Percentiles rank a stretch among this genome's conserved stretches.
Conservation (phyloP, 75 land plant species). For the Ceratopteris richardii region DNA sequence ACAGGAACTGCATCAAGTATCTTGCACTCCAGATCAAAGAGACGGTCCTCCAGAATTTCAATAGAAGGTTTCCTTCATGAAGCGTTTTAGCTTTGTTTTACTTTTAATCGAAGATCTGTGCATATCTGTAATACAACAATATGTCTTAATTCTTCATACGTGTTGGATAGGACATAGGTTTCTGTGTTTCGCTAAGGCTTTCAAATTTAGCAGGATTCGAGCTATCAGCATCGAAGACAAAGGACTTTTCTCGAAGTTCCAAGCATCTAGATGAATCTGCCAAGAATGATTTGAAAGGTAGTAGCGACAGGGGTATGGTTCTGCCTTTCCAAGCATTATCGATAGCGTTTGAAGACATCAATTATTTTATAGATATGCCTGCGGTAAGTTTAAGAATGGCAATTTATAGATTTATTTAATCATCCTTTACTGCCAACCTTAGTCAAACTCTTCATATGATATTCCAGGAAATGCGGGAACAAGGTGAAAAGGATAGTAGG, state of each 20-base stretch:
- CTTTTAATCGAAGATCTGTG: too few species aligned
- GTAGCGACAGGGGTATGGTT: conserved; percentile 55
- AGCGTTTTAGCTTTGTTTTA: too few species aligned
- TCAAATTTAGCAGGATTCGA: neutral
- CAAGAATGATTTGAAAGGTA: conserved; percentile 17
- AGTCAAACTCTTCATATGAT: neutral
- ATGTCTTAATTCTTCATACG: too few species aligned
- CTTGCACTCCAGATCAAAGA: neutral
- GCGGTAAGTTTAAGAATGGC: conserved; percentile 25
- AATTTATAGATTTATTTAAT: neutral
- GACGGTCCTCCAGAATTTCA: neutral
- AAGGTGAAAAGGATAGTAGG: conserved; percentile 37
- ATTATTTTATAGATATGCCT: conserved; percentile 72
- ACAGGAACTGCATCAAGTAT: conserved; percentile 8
- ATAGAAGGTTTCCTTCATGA: too few species aligned
- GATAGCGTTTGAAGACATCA: conserved; percentile 62
- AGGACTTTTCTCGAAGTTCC: neutral
- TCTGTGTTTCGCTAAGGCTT: neutral
- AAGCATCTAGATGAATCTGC: conserved; percentile 11
- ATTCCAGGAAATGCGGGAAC: conserved; percentile 48
- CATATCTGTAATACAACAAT: too few species aligned
- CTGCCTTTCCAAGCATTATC: conserved; percentile 68
- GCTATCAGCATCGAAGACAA: neutral
- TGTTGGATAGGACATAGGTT: too few species aligned
- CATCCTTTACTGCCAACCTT: neutral